Percentiles rank a stretch among this genome's conserved stretches.
Evolutionary conservation across 2,329 filamentous ascomycete genomes (phyloP).

Genomic region (Neospermospora avenae): DNA sequence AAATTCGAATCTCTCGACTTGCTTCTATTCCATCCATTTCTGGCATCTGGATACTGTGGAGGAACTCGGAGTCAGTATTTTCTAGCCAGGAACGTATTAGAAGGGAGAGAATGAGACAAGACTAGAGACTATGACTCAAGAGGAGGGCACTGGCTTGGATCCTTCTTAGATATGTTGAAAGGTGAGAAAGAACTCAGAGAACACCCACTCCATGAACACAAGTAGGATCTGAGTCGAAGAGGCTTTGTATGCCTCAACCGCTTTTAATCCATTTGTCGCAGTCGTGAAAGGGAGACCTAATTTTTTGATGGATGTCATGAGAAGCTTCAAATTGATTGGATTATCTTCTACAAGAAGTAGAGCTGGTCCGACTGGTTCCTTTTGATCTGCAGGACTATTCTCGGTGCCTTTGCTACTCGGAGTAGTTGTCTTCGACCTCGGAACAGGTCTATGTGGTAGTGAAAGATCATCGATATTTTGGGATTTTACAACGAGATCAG

Average conservation of each 20-base stretch:
- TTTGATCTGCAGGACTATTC: background rate
- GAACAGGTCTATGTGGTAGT: background rate
- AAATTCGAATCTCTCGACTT: conserved; percentile 7
- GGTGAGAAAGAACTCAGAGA: too few species aligned
- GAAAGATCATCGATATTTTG: background rate
- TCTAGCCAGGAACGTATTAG: too few species aligned
- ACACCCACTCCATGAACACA: conserved; percentile 52
- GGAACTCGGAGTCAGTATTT: too few species aligned
- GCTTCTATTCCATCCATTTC: conserved; percentile 44
- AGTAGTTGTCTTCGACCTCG: background rate
- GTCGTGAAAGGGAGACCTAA: conserved; percentile 29
- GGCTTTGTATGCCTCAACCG: conserved; percentile 6
- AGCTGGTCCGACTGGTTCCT: background rate
- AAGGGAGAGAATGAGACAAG: too few species aligned
- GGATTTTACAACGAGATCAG: background rate
- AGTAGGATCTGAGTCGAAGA: conserved; percentile 30
- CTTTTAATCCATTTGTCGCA: conserved; percentile 14
- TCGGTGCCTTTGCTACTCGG: background rate
- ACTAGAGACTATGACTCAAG: too few species aligned
- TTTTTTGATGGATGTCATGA: conserved; percentile 20
- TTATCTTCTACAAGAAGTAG: conserved; percentile 38
- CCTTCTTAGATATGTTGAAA: too few species aligned
- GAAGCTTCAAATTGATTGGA: conserved; percentile 35
- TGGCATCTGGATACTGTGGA: conserved; percentile 52
- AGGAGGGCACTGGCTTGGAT: too few species aligned